These are phyloP conservation scores for Arachis stenosperma DNA, from an alignment of 306 rosid genomes.

Conservation along the genomic window DNA sequence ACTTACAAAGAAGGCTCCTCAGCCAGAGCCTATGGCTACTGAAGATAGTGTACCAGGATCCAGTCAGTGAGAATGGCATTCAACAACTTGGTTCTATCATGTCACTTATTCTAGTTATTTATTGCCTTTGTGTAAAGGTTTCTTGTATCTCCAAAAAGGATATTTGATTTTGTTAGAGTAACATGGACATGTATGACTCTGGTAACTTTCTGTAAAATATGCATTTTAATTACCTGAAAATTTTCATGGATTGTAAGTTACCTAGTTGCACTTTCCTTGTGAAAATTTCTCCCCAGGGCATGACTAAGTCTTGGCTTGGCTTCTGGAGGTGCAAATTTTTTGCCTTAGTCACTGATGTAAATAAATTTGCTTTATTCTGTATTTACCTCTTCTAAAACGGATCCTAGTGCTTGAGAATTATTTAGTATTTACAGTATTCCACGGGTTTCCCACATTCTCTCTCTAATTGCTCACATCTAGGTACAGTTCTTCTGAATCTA, in stretches of 20 bases:
- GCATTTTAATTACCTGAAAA: constrained; percentile 8
- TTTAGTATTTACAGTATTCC: no score
- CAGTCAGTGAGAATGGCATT: constrained; percentile 50
- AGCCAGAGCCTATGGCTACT: constrained; percentile 54
- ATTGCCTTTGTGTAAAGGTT: constrained; percentile 34
- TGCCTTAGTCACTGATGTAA: no score
- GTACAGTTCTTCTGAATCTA: no score
- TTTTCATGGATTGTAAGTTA: constrained; percentile 24
- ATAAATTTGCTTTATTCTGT: no score
- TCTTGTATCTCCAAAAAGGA: constrained; percentile 12
- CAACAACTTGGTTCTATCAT: constrained; percentile 10
- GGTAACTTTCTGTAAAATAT: constrained; percentile 37
- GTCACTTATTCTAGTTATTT: constrained; percentile 7
- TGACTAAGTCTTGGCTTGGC: no score
- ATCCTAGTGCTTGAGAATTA: no score
- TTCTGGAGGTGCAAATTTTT: no score
- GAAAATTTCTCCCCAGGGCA: no score
- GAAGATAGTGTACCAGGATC: constrained; percentile 59
- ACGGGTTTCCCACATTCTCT: no score
- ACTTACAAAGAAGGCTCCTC: constrained; percentile 62
- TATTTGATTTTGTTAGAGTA: constrained; percentile 20
- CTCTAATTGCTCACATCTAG: no score
- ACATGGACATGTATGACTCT: constrained; percentile 18
- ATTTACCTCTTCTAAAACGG: no score
- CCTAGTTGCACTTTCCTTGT: neutral